phyloP scores from a whole-genome alignment of 306 rosid species.

The Astragalus membranaceus region DNA sequence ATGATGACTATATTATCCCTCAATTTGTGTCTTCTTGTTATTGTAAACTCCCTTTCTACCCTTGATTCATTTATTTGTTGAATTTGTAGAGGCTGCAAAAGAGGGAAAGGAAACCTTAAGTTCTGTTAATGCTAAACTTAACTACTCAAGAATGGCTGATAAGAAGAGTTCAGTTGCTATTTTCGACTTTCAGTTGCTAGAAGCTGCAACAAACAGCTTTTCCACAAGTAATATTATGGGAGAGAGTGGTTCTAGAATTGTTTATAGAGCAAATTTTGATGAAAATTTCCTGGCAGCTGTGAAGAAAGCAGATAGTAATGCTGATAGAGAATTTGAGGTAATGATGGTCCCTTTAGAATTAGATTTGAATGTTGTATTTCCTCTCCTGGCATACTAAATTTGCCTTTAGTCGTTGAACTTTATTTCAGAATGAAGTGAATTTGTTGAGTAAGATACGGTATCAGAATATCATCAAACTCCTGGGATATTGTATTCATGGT shows the following conservation, averaged over 20 bases:
- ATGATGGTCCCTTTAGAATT: conserved; percentile 14
- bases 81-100: conserved; percentile 48
- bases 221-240: conserved; percentile 47
- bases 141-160: conserved; percentile 57
- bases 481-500: conserved; percentile 68
- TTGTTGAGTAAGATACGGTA: conserved; percentile 77
- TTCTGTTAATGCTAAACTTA: conserved; percentile 41
- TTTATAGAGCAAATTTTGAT: conserved; percentile 65
- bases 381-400: not conserved
- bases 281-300: conserved; percentile 65
- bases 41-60: not conserved
- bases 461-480: conserved; percentile 71
- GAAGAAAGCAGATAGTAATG: conserved; percentile 58
- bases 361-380: conserved; percentile 6
- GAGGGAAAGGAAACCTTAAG: conserved; percentile 29
- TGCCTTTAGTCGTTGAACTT: conserved; percentile 16
- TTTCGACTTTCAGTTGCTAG: conserved; percentile 64
- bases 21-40: not conserved
- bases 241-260: conserved; percentile 49
- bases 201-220: conserved; percentile 70
- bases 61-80: conserved; percentile 6
- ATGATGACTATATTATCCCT: conserved; percentile 16
- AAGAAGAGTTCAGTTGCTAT: conserved; percentile 55
- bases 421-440: conserved; percentile 79
- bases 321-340: conserved; percentile 75